A percentile compares a stretch with the other conserved stretches of the same genome.
Conservation (phyloP, 2,329 filamentous ascomycete species). For the Simplicillium aogashimaense region DNA sequence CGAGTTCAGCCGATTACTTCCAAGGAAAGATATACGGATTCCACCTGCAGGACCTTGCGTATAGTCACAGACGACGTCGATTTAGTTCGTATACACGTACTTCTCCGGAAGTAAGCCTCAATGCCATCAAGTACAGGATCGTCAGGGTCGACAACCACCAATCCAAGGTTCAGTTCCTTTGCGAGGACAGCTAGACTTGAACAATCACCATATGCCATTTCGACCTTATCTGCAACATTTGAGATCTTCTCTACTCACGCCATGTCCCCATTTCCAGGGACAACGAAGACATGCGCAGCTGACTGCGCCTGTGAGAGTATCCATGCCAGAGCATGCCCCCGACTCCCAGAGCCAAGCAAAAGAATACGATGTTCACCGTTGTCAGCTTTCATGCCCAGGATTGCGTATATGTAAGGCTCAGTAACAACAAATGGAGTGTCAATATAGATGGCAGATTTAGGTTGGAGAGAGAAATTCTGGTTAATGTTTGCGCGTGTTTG, state of each 20-base stretch:
- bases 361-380: constrained; percentile 31
- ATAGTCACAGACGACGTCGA: neutral
- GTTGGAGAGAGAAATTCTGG: too few species aligned
- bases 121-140: constrained; percentile 68
- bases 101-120: constrained; percentile 51
- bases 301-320: constrained; percentile 55
- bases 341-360: constrained; percentile 63
- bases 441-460: too few species aligned
- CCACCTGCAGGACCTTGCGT: constrained; percentile 20
- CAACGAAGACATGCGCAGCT: constrained; percentile 47
- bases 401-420: too few species aligned
- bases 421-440: too few species aligned
- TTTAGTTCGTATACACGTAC: constrained; percentile 19
- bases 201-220: constrained; percentile 45
- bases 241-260: constrained; percentile 22
- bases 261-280: constrained; percentile 61
- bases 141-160: constrained; percentile 68
- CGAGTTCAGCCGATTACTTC: constrained; percentile 59
- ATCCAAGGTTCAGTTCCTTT: constrained; percentile 48
- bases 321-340: constrained; percentile 70
- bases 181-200: constrained; percentile 51
- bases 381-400: too few species aligned
- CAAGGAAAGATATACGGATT: constrained; percentile 62
- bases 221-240: constrained; percentile 48
- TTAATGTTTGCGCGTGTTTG: too few species aligned